Evolutionary conservation across 2,329 filamentous ascomycete species (phyloP).

Genomic region (Teratosphaeria epicoccoides): DNA sequence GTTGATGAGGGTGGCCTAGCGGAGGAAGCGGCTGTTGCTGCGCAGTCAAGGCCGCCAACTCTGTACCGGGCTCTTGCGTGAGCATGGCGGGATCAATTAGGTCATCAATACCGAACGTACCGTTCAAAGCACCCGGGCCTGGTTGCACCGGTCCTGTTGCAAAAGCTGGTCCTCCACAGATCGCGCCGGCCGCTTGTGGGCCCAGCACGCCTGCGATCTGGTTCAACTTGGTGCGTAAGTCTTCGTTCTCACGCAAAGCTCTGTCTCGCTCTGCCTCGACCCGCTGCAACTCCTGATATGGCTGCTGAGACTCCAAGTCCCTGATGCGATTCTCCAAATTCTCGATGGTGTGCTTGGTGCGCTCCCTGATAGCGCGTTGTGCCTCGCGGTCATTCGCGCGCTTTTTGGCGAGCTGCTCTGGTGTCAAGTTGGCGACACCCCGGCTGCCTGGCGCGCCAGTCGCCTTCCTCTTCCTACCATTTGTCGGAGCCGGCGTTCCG

Average conservation of each 20-base stretch:
- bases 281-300: constrained; percentile 71
- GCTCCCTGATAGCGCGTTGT: constrained; percentile 72
- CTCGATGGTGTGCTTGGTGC: constrained; percentile 72
- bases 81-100: constrained; percentile 19
- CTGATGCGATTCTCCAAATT: constrained; percentile 59
- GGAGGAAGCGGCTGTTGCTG: constrained; percentile 34
- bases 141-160: not conserved
- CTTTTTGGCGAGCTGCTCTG: constrained; percentile 81
- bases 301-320: constrained; percentile 68
- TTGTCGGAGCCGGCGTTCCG: not conserved
- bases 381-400: constrained; percentile 84
- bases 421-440: constrained; percentile 77
- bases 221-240: constrained; percentile 57
- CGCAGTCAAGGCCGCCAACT: constrained; percentile 37
- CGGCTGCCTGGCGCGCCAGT: constrained; percentile 37
- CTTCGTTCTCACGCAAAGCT: constrained; percentile 67
- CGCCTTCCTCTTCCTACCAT: constrained; percentile 25
- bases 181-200: constrained; percentile 3
- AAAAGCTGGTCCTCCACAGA: not conserved
- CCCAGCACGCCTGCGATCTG: constrained; percentile 20
- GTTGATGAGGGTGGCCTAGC: constrained; percentile 8
- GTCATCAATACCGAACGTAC: constrained; percentile 18
- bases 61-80: constrained; percentile 23
- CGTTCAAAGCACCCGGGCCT: constrained; percentile 15
- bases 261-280: constrained; percentile 58